Conservation (phyloP, 345 rosid genomes). For the Bruguiera parviflora region DNA sequence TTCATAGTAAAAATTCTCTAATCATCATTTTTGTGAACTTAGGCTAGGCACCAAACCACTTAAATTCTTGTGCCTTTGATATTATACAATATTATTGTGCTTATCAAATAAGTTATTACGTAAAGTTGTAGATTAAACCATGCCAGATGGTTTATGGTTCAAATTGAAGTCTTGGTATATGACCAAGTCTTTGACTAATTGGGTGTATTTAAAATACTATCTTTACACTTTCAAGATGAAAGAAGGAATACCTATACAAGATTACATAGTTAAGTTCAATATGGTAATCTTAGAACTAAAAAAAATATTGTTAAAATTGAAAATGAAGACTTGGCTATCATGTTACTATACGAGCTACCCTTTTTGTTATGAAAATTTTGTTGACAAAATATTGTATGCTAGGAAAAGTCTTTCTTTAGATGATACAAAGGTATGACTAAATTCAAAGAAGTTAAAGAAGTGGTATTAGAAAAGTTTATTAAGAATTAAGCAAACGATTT, state of each 20-base stretch:
- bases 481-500: neutral
- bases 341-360: neutral
- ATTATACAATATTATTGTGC: no score
- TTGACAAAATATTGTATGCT: no score
- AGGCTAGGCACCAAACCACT: no score
- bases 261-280: neutral
- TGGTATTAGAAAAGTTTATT: neutral
- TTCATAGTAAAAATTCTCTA: no score
- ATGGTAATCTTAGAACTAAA: neutral
- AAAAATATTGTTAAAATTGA: neutral
- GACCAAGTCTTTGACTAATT: neutral
- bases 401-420: neutral
- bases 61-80: no score
- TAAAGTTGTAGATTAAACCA: neutral
- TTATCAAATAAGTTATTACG: no score
- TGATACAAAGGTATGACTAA: neutral
- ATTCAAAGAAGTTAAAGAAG: neutral
- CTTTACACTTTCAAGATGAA: neutral
- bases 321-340: neutral
- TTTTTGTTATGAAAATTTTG: neutral
- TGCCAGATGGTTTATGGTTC: neutral
- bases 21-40: no score
- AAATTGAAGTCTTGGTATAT: neutral
- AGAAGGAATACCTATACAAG: neutral
- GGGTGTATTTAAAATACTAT: neutral